Evolutionary conservation across 805 yeast genomes (phyloP).

Genomic region (Ogataea pilisensis): DNA sequence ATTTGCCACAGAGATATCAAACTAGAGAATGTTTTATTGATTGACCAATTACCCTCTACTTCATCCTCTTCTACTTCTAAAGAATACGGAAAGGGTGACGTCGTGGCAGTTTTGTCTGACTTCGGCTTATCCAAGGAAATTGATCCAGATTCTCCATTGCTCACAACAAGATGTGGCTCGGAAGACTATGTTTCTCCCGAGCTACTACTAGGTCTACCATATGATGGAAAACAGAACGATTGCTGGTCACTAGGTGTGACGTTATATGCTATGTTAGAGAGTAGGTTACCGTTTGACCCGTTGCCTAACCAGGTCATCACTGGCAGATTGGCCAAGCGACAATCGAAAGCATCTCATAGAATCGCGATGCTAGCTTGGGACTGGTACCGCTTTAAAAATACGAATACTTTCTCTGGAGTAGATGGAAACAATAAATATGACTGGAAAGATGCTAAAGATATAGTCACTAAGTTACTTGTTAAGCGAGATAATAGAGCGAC

Average conservation of each 20-base stretch:
- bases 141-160: slow-evolving; percentile 52
- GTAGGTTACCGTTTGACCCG: slow-evolving; percentile 87
- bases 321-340: slow-evolving; percentile 37
- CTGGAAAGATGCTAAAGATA: slow-evolving; percentile 44
- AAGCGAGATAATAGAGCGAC: slow-evolving; percentile 43
- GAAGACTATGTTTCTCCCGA: slow-evolving; percentile 98
- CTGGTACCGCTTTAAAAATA: slow-evolving; percentile 56
- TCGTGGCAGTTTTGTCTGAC: slow-evolving; percentile 66
- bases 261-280: slow-evolving; percentile 79
- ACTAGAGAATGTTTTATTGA: slow-evolving; percentile 71
- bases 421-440: slow-evolving; percentile 12
- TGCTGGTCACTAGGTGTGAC: slow-evolving; percentile 95
- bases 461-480: slow-evolving; percentile 48
- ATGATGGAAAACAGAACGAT: slow-evolving; percentile 89
- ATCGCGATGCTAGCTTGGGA: slow-evolving; percentile 92
- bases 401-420: slow-evolving; percentile 16
- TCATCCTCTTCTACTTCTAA: neutral
- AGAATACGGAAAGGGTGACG: slow-evolving; percentile 6
- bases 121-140: slow-evolving; percentile 81
- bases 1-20: slow-evolving; percentile 91
- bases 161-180: slow-evolving; percentile 91
- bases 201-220: slow-evolving; percentile 80
- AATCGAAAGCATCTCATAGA: slow-evolving; percentile 71
- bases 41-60: slow-evolving; percentile 1
- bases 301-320: slow-evolving; percentile 44